Conservation (phyloP, 2,329 filamentous ascomycete species). For the Exophiala spinifera region DNA sequence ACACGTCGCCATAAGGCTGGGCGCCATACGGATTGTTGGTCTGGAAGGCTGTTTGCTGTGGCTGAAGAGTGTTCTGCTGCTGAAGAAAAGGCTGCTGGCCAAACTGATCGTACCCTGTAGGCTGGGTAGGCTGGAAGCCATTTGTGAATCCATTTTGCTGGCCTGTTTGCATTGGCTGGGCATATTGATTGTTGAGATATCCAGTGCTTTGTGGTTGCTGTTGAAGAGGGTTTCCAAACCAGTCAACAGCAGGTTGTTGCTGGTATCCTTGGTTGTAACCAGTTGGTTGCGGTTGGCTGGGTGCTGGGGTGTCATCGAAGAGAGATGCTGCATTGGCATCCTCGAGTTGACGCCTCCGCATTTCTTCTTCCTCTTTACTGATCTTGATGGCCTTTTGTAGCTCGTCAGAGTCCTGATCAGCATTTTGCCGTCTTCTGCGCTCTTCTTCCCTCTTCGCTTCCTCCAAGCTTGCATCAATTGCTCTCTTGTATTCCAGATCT, state of each 20-base stretch:
- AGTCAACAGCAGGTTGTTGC: conserved; percentile 93
- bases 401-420: conserved; percentile 79
- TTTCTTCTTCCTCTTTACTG: conserved; percentile 85
- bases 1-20: conserved; percentile 35
- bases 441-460: conserved; percentile 87
- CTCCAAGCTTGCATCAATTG: conserved; percentile 60
- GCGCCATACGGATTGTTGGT: conserved; percentile 60
- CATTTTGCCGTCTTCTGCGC: conserved; percentile 53
- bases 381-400: conserved; percentile 91
- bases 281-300: conserved; percentile 71
- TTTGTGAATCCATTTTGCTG: conserved; percentile 68
- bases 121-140: conserved; percentile 67
- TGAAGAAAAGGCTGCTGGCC: conserved; percentile 46
- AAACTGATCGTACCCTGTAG: conserved; percentile 37
- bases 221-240: conserved; percentile 92
- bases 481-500: conserved; percentile 72
- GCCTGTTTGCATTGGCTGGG: conserved; percentile 64
- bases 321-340: conserved; percentile 78
- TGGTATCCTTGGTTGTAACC: conserved; percentile 97
- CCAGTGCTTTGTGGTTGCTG: conserved; percentile 67
- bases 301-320: conserved; percentile 74
- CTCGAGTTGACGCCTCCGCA: conserved; percentile 80
- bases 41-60: conserved; percentile 59
- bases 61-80: conserved; percentile 53
- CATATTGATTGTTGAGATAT: conserved; percentile 65